Base-by-base conservation (phyloP, 495 filamentous ascomycete genomes). In the Talaromyces wortmannii region DNA sequence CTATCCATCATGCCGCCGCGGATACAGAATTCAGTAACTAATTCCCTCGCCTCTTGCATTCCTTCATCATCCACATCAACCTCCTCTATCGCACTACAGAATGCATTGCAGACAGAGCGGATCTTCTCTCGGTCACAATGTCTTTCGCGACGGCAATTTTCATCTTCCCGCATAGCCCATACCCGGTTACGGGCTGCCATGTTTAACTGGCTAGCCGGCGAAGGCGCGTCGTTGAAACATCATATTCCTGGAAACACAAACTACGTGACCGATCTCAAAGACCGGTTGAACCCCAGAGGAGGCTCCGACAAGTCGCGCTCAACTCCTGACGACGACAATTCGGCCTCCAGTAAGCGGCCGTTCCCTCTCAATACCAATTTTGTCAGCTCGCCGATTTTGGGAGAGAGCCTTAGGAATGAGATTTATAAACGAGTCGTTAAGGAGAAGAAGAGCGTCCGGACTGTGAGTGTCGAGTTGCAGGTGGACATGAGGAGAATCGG, bases 401-500 rank as follows among this genome's bases (percentile, higher is more conserved):
- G 84, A 55, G 89, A 92, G 55, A 78, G 78, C 36, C 70, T 94
- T 18, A 78, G 89, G 31, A 85, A 92, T 58, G 72, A 83, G 52
- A 90, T 98, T 52, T 94, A 88, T 68, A 43, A 72, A 11, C 77
- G 77, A 46, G 82, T 96, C 29, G 80, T 85, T 60, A 66, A 63
- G 40, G 52, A 83, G 17, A 85, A 86, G 50, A 73, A 83, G 67
- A 85, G 84, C 56, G 74, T 97, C 47, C 84, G 89, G 57, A 79
- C 78, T 50, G 90, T 95, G 32, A 94, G 89, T 74, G 88, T 84
- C 2, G 77, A 86, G 56, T 73, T 88, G 49, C 80, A 81, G 13
- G 86, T 98, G 8, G 90, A 92, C 57, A 87, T 97, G 75, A 80
- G 87, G 59, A 80, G 94, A 52, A 88, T 98, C 17, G 95, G 83